A percentile compares a stretch with the other conserved stretches of the same genome.
Evolutionary conservation across 768 basidiomycete species (phyloP).

Genomic region (Tubosaeta sp.): DNA sequence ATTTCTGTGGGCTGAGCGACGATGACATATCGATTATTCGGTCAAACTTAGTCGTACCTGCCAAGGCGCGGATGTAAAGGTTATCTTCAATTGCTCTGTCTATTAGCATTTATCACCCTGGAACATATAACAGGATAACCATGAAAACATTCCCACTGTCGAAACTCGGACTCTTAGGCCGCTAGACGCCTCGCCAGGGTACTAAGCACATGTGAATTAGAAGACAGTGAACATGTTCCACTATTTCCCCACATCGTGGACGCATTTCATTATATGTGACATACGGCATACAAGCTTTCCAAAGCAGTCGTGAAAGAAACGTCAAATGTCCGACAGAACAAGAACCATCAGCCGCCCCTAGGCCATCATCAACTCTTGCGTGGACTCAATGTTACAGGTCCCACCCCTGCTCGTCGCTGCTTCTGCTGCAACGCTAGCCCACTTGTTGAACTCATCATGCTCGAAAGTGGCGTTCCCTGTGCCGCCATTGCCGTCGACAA

Average conservation of each 20-base stretch:
- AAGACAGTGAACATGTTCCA: neutral
- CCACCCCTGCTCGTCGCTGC: constrained; percentile 34
- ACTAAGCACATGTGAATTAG: neutral
- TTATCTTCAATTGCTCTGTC: neutral
- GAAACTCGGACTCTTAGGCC: neutral
- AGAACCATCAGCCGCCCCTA: too few relatives aligned
- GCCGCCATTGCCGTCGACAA: constrained; percentile 34
- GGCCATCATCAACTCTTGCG: constrained; percentile 14
- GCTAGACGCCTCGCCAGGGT: neutral
- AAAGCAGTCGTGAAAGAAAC: neutral
- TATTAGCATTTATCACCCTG: neutral
- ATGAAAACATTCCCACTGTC: neutral
- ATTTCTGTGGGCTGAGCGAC: constrained; percentile 53
- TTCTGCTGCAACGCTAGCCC: constrained; percentile 33
- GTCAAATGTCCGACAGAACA: neutral
- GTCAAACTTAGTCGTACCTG: constrained; percentile 46
- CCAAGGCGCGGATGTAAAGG: constrained; percentile 30
- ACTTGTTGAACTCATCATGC: constrained; percentile 7
- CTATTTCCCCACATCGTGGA: neutral
- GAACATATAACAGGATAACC: constrained; percentile 3
- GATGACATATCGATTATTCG: constrained; percentile 60
- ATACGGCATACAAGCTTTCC: neutral
- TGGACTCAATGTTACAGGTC: constrained; percentile 37
- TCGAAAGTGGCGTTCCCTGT: constrained; percentile 32
- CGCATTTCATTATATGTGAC: neutral